Evolutionary conservation across 2,329 filamentous ascomycete genomes (phyloP), one percentile per base, ranked within the genome.

Genomic region (Neofusicoccum ribis): DNA sequence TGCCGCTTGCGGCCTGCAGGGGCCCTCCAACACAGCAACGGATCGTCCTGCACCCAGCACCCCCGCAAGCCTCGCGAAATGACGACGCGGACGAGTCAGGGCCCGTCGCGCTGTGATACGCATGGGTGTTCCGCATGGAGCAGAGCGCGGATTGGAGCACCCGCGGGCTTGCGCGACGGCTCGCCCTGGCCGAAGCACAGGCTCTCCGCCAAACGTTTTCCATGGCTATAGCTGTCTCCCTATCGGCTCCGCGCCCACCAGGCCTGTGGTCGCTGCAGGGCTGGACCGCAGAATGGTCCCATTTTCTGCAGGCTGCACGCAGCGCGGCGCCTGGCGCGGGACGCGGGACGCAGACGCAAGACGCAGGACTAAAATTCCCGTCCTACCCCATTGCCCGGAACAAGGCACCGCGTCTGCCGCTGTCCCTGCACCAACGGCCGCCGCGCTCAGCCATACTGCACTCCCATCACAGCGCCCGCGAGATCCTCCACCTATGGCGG

Each of bases 191-290:
- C 56, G 43, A 27, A 39, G 43, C 56, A 60, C 56, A 60, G 56
- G 27, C 54, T 43, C 20, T 15, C 54, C 54, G 54, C 54, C 54
- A 46, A 46, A 46, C 54, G 15, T 59, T 59, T 59, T 59, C 54
- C 56, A 46, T 60, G 56, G 41, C 41, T 44, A 20, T 44, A 20
- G 15, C 17, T 43, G 51, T 12, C n/a, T 36, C 52, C 41, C 5
- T n/a, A 43, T 50, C 27, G 23, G 23, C 23, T 23, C 23, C 23
- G 23, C 23, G 23, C 23, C 23, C 23, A 23, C 23, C 3, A 23
- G 23, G 23, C 23, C 23, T 23, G 23, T 9, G 6, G 20, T 27
- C 37, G 11, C 14, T 31, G 46, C 49, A 51, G 8, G 50, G 14
- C 50, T 39, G 34, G 50, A 20, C 15, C 50, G 56, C 56, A 47